Conservation (phyloP, 208 protist genomes). For the Trypanosomatidae sp. region DNA sequence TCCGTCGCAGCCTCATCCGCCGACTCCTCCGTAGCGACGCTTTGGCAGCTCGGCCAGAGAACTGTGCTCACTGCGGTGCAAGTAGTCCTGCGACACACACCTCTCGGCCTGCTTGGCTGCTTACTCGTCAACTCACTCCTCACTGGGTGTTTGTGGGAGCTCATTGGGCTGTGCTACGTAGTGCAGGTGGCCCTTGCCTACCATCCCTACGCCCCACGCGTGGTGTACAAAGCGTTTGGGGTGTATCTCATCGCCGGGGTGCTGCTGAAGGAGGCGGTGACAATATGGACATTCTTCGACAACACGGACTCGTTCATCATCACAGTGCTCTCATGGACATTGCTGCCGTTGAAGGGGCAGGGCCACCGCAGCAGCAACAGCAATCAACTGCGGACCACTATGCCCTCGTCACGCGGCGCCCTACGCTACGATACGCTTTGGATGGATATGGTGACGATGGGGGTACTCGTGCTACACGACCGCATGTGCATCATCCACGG, state of each 20-base stretch:
- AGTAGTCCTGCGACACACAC: conserved; percentile 39
- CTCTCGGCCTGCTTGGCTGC: conserved; percentile 28
- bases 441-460: conserved; percentile 22
- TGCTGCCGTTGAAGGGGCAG: conserved; percentile 10
- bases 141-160: conserved; percentile 51
- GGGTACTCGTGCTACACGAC: conserved; percentile 16
- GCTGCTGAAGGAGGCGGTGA: conserved; percentile 36
- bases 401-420: conserved; percentile 5
- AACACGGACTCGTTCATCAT: conserved; percentile 1
- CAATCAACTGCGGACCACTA: neutral
- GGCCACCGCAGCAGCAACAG: neutral
- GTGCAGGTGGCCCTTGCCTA: conserved; percentile 47
- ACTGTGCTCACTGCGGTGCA: conserved; percentile 25
- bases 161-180: conserved; percentile 40
- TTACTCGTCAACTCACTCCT: conserved; percentile 39
- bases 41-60: conserved; percentile 16
- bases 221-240: conserved; percentile 28
- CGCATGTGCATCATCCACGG: conserved; percentile 23
- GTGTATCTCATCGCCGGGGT: conserved; percentile 41
- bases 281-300: conserved; percentile 9
- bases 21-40: conserved; percentile 11
- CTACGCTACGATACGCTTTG: conserved; percentile 22
- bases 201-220: conserved; percentile 44
- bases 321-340: conserved; percentile 4
- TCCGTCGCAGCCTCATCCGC: neutral